These are phyloP conservation scores for Dendrobium officinale DNA, from an alignment of 106 monocot genomes.

Conservation along the genomic window DNA sequence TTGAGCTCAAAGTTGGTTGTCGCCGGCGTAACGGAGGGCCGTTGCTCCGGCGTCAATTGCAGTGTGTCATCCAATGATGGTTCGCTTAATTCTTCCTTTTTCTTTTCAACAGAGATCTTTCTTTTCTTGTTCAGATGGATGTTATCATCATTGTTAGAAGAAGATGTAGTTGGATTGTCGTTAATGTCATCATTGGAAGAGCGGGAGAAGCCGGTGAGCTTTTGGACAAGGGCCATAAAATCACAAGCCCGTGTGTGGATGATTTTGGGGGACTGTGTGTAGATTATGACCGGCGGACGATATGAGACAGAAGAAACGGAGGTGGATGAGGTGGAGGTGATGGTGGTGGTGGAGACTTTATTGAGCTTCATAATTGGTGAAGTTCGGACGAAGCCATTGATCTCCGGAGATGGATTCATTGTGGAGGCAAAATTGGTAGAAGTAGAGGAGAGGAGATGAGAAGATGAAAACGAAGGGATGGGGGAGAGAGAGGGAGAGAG, in stretches of 20 bases:
- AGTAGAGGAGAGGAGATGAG: not conserved
- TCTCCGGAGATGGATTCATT: not conserved
- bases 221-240: constrained; percentile 64
- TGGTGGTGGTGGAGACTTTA: too few species aligned
- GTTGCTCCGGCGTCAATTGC: not conserved
- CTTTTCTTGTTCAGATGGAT: not conserved
- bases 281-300: constrained; percentile 47
- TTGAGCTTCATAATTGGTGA: not conserved
- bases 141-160: not conserved
- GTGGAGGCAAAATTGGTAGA: not conserved
- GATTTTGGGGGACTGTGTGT: constrained; percentile 50
- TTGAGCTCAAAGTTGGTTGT: not conserved
- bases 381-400: not conserved
- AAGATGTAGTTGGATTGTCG: not conserved
- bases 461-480: too few species aligned
- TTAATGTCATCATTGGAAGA: not conserved
- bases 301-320: not conserved
- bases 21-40: not conserved
- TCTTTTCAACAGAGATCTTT: not conserved
- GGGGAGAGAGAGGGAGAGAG: not conserved
- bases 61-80: not conserved
- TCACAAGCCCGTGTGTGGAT: constrained; percentile 39
- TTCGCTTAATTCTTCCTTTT: not conserved
- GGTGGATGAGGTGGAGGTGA: too few species aligned
- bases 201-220: constrained; percentile 41